A percentile compares a stretch with the other conserved stretches of the same genome.
These are phyloP conservation scores for Roridomyces roridus DNA, from an alignment of 768 basidiomycete species.

Conservation along the genomic window DNA sequence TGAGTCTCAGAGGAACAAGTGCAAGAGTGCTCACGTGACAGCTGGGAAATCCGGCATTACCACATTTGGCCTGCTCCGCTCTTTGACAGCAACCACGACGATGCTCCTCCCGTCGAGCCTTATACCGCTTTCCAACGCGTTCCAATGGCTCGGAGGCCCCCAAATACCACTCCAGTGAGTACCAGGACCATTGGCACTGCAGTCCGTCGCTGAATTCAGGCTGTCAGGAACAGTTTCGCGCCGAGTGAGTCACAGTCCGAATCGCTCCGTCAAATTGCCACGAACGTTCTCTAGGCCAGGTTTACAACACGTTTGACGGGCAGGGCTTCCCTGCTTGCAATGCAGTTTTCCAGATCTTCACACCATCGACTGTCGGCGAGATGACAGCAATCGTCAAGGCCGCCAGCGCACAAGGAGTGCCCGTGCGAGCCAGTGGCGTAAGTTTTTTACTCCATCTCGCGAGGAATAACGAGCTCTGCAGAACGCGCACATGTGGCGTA, in stretches of 20 bases:
- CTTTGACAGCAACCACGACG: neutral
- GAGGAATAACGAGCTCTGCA: constrained; percentile 12
- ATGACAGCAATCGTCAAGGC: constrained; percentile 39
- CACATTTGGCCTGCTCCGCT: too few relatives aligned
- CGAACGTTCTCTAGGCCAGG: constrained; percentile 19
- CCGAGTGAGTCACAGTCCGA: neutral
- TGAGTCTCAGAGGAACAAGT: too few relatives aligned
- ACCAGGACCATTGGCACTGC: neutral
- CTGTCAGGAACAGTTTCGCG: neutral
- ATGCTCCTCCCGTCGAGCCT: constrained; percentile 32
- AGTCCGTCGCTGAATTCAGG: neutral
- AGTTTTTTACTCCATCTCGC: constrained; percentile 13
- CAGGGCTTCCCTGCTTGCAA: constrained; percentile 41
- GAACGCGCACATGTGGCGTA: constrained; percentile 49
- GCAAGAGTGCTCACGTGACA: too few relatives aligned
- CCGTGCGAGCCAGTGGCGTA: constrained; percentile 42
- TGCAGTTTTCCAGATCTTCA: constrained; percentile 36
- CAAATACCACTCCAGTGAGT: constrained; percentile 3
- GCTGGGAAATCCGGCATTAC: too few relatives aligned
- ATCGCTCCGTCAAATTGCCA: neutral
- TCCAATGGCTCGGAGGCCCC: neutral
- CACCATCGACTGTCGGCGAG: constrained; percentile 38
- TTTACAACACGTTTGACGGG: constrained; percentile 44
- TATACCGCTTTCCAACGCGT: constrained; percentile 3
- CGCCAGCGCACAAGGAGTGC: constrained; percentile 34